Evolutionary conservation across 345 rosid genomes (phyloP).

Genomic region (Combretum micranthum): DNA sequence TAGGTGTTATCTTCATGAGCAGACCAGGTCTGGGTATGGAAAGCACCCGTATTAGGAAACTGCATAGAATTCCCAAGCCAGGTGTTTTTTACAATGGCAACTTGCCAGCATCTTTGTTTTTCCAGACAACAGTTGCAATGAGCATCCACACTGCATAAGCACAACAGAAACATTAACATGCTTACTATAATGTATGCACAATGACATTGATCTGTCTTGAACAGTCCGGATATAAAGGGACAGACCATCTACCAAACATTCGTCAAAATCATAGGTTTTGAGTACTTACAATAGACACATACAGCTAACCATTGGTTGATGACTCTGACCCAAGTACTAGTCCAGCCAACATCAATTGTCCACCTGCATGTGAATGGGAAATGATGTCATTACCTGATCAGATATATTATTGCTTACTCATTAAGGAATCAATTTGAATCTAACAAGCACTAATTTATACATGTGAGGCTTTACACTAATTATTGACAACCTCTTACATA

Average conservation of each 20-base stretch:
- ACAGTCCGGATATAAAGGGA: too few species aligned
- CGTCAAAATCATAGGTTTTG: neutral
- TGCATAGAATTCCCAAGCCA: too few species aligned
- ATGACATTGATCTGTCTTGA: neutral
- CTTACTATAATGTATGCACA: neutral
- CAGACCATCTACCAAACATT: too few species aligned
- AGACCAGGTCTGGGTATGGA: too few species aligned
- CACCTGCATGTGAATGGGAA: conserved; percentile 41
- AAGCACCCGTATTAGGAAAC: too few species aligned
- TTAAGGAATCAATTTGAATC: too few species aligned
- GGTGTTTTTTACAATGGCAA: conserved; percentile 12
- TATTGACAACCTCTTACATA: too few species aligned
- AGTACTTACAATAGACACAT: conserved; percentile 76
- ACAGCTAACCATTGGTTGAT: conserved; percentile 93
- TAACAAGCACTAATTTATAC: too few species aligned
- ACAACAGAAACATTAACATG: neutral
- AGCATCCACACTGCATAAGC: conserved; percentile 83
- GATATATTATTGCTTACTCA: too few species aligned
- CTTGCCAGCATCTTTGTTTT: conserved; percentile 32
- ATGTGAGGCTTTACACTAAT: too few species aligned
- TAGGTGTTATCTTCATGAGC: too few species aligned
- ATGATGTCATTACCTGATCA: neutral
- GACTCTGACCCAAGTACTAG: conserved; percentile 93
- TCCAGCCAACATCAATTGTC: conserved; percentile 99
- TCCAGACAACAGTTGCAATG: conserved; percentile 62